Conservation (phyloP, 2,329 filamentous ascomycete species). For the Ophiostoma sp. region DNA sequence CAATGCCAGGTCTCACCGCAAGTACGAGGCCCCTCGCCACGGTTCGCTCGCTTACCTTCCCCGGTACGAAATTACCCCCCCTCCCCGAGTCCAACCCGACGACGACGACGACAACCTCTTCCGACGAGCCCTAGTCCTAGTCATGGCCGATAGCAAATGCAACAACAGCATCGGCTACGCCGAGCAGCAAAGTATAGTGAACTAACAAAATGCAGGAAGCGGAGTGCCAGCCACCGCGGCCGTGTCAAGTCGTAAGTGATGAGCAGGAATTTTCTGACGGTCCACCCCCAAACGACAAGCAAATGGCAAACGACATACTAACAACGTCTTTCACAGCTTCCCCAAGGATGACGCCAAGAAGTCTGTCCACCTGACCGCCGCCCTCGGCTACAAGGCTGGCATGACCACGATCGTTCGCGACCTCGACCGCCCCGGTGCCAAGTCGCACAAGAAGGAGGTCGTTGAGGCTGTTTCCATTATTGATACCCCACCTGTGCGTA, state of each 20-base stretch:
- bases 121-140: conserved; percentile 9
- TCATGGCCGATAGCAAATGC: not conserved
- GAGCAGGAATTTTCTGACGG: conserved; percentile 4
- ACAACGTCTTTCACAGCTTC: conserved; percentile 59
- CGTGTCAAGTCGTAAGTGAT: conserved; percentile 87
- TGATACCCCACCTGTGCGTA: conserved; percentile 92
- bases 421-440: conserved; percentile 96
- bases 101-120: not conserved
- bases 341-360: conserved; percentile 99
- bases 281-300: not conserved
- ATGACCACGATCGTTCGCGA: conserved; percentile 99
- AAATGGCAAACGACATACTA: conserved; percentile 20
- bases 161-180: too few species aligned
- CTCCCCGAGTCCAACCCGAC: conserved; percentile 9
- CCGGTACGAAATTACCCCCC: conserved; percentile 26
- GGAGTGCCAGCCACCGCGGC: conserved; percentile 28
- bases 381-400: conserved; percentile 99
- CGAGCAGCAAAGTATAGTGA: not conserved
- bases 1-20: conserved; percentile 45
- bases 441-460: conserved; percentile 99
- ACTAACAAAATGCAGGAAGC: conserved; percentile 27
- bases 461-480: conserved; percentile 83
- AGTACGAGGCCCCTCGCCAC: conserved; percentile 83
- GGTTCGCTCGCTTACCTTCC: conserved; percentile 85
- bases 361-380: conserved; percentile 95